Evolutionary conservation across 2,329 filamentous ascomycete species (phyloP).

Genomic region (Diaporthe ampelina): DNA sequence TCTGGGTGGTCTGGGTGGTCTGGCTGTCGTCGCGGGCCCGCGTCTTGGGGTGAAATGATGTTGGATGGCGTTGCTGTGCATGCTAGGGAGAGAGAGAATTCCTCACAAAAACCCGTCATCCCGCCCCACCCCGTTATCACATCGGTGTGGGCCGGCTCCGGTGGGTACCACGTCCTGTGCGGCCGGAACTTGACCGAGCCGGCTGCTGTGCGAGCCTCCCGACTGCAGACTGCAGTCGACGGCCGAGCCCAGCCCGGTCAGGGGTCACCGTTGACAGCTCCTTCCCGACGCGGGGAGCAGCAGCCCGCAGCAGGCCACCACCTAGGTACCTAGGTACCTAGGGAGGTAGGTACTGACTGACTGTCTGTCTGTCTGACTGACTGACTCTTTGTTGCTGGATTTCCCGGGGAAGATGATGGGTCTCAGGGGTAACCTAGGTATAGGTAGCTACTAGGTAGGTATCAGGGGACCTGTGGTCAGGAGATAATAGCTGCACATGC

Average conservation of each 20-base stretch:
- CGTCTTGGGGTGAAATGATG: constrained; percentile 7
- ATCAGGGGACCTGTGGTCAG: too few species aligned
- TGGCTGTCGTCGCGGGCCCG: constrained; percentile 25
- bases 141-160: constrained; percentile 30
- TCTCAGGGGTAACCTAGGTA: too few species aligned
- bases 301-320: neutral
- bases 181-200: constrained; percentile 38
- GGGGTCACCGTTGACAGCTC: constrained; percentile 9
- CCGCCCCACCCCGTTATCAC: constrained; percentile 38
- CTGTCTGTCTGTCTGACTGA: neutral
- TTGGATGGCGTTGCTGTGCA: constrained; percentile 16
- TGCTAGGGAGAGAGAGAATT: constrained; percentile 21
- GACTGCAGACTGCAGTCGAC: neutral
- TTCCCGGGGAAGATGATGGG: constrained; percentile 14
- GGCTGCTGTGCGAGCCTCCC: neutral
- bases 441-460: too few species aligned
- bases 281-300: constrained; percentile 21
- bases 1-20: constrained; percentile 32
- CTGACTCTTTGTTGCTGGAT: neutral
- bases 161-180: neutral
- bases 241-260: constrained; percentile 19
- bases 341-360: too few species aligned
- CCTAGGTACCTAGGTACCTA: too few species aligned
- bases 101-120: constrained; percentile 35
- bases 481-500: too few species aligned